phyloP scores from a whole-genome alignment of 2,329 filamentous ascomycete genomes.

The Dactylella cylindrospora region DNA sequence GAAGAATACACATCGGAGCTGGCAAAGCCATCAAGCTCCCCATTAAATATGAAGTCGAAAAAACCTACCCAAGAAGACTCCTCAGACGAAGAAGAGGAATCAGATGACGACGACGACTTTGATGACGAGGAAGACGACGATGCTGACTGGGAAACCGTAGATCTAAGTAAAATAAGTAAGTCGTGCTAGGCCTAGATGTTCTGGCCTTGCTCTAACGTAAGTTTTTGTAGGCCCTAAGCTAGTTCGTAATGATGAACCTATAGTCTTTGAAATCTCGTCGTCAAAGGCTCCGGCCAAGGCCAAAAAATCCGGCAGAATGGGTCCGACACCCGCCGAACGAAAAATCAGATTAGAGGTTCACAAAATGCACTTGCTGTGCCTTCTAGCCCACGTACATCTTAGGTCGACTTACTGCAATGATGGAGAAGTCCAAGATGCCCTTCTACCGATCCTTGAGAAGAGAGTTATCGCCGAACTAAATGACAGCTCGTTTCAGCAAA shows the following conservation, averaged over 20 bases:
- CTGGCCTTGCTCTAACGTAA: slow-evolving; percentile 7
- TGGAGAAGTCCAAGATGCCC: slow-evolving; percentile 61
- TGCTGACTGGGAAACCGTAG: slow-evolving; percentile 66
- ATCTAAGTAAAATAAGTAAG: slow-evolving; percentile 53
- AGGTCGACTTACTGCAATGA: slow-evolving; percentile 92
- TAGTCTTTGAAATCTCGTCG: slow-evolving; percentile 22
- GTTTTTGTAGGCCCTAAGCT: slow-evolving; percentile 3
- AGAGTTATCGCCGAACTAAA: slow-evolving; percentile 25
- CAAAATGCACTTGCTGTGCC: slow-evolving; percentile 79
- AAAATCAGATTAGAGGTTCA: slow-evolving; percentile 72
- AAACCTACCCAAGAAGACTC: no score
- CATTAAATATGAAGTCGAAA: no score
- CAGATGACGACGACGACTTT: slow-evolving; percentile 46
- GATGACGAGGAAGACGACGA: slow-evolving; percentile 57
- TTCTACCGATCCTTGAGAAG: slow-evolving; percentile 33
- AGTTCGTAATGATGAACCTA: slow-evolving; percentile 7
- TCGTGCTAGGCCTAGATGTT: slow-evolving; percentile 3
- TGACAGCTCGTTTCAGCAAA: slow-evolving; percentile 28
- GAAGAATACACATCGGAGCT: no score
- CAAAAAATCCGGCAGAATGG: slow-evolving; percentile 54
- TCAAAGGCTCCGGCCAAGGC: slow-evolving; percentile 16
- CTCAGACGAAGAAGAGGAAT: slow-evolving; percentile 8
- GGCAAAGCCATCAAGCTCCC: no score
- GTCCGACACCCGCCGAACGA: slow-evolving; percentile 61
- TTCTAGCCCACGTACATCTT: slow-evolving; percentile 73